Conservation (phyloP, 2,329 filamentous ascomycete genomes). For the Neocatenulostroma microsporum region DNA sequence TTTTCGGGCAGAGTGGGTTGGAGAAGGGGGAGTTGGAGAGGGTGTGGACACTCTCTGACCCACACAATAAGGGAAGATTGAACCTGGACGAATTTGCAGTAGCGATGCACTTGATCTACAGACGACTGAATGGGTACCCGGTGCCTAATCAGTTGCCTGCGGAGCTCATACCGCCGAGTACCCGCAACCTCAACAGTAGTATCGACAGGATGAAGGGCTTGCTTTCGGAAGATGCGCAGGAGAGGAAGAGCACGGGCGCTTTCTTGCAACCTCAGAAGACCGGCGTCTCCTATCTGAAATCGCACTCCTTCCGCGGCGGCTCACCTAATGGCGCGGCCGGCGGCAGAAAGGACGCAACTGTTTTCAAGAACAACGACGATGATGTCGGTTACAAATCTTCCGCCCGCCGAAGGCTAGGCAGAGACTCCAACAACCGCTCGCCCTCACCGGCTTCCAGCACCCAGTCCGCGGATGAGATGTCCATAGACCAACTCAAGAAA, state of each 20-base stretch:
- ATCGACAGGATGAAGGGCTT: slow-evolving; percentile 89
- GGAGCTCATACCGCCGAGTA: slow-evolving; percentile 90
- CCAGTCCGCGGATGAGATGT: slow-evolving; percentile 66
- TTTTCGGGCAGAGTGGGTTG: slow-evolving; percentile 91
- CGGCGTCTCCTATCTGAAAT: slow-evolving; percentile 96
- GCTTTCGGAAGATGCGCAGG: slow-evolving; percentile 80
- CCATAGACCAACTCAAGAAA: slow-evolving; percentile 81
- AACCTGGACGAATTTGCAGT: slow-evolving; percentile 97
- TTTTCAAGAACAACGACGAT: slow-evolving; percentile 93
- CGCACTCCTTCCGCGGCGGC: slow-evolving; percentile 69
- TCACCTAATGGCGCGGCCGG: slow-evolving; percentile 44
- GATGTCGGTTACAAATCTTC: slow-evolving; percentile 82
- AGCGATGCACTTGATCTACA: slow-evolving; percentile 97
- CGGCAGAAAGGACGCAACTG: slow-evolving; percentile 79
- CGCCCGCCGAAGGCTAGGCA: slow-evolving; percentile 73
- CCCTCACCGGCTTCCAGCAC: slow-evolving; percentile 67
- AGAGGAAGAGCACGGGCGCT: slow-evolving; percentile 79
- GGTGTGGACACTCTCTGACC: slow-evolving; percentile 90
- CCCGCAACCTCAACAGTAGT: slow-evolving; percentile 83
- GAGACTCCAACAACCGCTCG: slow-evolving; percentile 52
- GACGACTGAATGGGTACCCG: slow-evolving; percentile 92
- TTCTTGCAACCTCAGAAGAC: slow-evolving; percentile 90
- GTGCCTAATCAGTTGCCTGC: slow-evolving; percentile 79
- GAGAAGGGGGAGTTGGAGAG: slow-evolving; percentile 84
- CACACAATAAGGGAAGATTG: slow-evolving; percentile 85